Evolutionary conservation across 352 stramenopile genomes (phyloP).

Genomic region (Globisporangium yorkense): DNA sequence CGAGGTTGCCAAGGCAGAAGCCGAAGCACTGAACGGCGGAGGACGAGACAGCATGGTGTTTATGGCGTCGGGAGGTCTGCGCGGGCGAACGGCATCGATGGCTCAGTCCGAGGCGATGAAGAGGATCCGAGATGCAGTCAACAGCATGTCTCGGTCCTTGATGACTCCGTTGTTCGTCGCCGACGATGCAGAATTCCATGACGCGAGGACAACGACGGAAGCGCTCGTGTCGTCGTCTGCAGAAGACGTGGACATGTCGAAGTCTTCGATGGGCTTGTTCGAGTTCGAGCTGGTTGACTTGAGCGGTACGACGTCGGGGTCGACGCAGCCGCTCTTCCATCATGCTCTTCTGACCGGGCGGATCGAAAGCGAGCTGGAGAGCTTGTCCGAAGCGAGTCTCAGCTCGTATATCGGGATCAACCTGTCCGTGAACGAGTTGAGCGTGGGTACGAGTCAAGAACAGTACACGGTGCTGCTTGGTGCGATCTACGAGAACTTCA

Average conservation of each 20-base stretch:
- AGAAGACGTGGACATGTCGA: slow-evolving; percentile 48
- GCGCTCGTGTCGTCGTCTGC: slow-evolving; percentile 14
- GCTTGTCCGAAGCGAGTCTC: slow-evolving; percentile 42
- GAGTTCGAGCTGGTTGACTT: slow-evolving; percentile 85
- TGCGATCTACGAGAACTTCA: slow-evolving; percentile 88
- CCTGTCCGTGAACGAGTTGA: slow-evolving; percentile 76
- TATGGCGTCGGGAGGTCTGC: slow-evolving; percentile 21
- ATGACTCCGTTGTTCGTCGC: slow-evolving; percentile 70
- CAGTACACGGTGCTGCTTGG: slow-evolving; percentile 72
- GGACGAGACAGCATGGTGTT: slow-evolving; percentile 62
- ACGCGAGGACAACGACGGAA: slow-evolving; percentile 47
- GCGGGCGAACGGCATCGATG: slow-evolving; percentile 10
- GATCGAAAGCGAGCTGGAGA: slow-evolving; percentile 73
- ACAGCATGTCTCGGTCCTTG: slow-evolving; percentile 70
- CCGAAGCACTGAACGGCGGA: slow-evolving; percentile 33
- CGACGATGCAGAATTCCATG: slow-evolving; percentile 84
- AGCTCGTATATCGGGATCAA: slow-evolving; percentile 67
- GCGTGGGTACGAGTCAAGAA: slow-evolving; percentile 43
- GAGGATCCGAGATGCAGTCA: slow-evolving; percentile 50
- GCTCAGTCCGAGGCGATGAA: slow-evolving; percentile 41
- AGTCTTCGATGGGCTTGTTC: slow-evolving; percentile 56
- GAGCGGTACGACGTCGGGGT: slow-evolving; percentile 56
- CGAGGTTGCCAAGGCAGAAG: slow-evolving; percentile 54
- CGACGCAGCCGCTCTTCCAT: slow-evolving; percentile 60
- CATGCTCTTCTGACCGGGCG: slow-evolving; percentile 70